Base-by-base conservation (phyloP, 441 rosid species). In the Codiaeum variegatum region DNA sequence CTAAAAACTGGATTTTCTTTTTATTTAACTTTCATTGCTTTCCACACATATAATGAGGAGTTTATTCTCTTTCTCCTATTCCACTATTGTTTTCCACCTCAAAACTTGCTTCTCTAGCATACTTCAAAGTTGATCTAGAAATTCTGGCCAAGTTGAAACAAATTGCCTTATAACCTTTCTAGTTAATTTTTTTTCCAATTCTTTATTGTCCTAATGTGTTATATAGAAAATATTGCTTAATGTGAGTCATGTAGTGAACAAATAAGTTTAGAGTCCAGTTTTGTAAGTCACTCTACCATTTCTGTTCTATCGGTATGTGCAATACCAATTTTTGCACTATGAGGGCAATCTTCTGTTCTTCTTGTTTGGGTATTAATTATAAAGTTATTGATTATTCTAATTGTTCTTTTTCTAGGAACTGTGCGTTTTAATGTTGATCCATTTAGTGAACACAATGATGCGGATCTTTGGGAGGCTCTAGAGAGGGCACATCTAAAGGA, bases 401-500 rank as follows among this genome's bases (percentile, higher is more conserved):
- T 61, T 76, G 36, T 44, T 38, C 12, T 62, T 74, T 62, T 74
- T 75, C 52, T 75, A 96, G 98, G 99, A 78, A 86, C 91, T 75
- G 97, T 96, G 81, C 81, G 98, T 72, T 86, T 91, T 76, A 96
- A 94, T 80, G 89, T 96, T 26, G 98, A 96, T 77, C 99, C 98
- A 31, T 96, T 96, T 73, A 76, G 80, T 73, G 98, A 96, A 80
- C 95, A 92, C 79, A 90, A 73, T 73, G 98, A 94, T 80, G 83
- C 97, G 74, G 98, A 91, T 68, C 88, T 96, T 10, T 91, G 98
- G 99, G 98, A 96, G 83, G 93, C 98, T 76, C 77, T 93, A 34
- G 91, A 91, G 80, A 93, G 98, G 80, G 98, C 98, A 12, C 94
- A 96, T 87, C 80, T 96, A 63, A 93, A 92, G 85, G 98, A 92